Evolutionary conservation across 768 basidiomycete species (phyloP), one percentile per base, ranked within the genome.

Genomic region (Pisolithus orientalis): DNA sequence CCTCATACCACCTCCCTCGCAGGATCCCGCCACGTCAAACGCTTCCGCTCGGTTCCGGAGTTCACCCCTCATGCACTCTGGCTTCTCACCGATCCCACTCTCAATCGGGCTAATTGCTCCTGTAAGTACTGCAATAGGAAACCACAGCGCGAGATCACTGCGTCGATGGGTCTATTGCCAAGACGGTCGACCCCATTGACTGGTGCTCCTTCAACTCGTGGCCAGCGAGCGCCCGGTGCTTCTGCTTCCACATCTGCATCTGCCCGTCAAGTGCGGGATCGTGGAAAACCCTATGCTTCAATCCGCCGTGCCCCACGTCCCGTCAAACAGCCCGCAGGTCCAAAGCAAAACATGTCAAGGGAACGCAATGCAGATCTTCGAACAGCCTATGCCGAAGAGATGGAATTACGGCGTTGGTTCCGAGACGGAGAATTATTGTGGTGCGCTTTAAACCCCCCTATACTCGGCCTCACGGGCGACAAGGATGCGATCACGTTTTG

Each of bases 51-150:
- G 11, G 72, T 83, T n/a, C 85, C 85, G 45, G 91, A 94, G 63
- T 90, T 93, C 64, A 78, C 86, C 44, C 89, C 90, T 4, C 91
- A 94, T 59, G 87, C 87, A 2, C 72, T 83, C 53, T 93, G 90
- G 90, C 77, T 93, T 9, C 73, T 84, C 65, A 71, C 72, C 6
- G 83, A 87, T 53, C 61, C 70, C 0, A 71, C 71, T 2, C 62
- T 76, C 53, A 65, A 76, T 54, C 74, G 74, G 43, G 61, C 64
- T 3, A 76, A 76, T 40, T 92, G 89, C 60, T 68, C 69, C 31
- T 92, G 89, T 71, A 90, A 89, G 63, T 91, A 91, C 59, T 91
- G 88, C 62, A 70, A 78, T 39, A 84, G 83, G 59, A 75, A 80
- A 55, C 71, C 83, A 0, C 89, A 91, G 64, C 78, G 77, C 38